These are phyloP conservation scores for Iodosphaeria phyllophila DNA, from an alignment of 2,329 filamentous ascomycete genomes.

Conservation along the genomic window DNA sequence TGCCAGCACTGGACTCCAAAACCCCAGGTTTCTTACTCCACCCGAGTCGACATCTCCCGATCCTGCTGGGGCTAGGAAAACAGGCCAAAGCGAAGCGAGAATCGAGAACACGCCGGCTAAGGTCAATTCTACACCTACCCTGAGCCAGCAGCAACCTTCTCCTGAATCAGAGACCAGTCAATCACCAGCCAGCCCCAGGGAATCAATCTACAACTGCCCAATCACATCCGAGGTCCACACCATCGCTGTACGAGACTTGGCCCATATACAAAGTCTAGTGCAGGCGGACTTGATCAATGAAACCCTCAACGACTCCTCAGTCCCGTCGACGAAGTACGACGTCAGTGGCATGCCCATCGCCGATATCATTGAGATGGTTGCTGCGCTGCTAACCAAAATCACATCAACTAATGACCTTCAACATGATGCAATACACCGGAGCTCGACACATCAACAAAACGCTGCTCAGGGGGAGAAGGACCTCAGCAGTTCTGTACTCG, in stretches of 20 bases:
- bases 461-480: conserved; percentile 23
- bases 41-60: conserved; percentile 33
- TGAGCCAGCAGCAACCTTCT: conserved; percentile 12
- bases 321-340: conserved; percentile 56
- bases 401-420: conserved; percentile 91
- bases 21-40: conserved; percentile 26
- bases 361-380: conserved; percentile 98
- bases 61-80: conserved; percentile 16
- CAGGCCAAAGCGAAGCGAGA: conserved; percentile 22
- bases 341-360: conserved; percentile 95
- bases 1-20: conserved; percentile 1
- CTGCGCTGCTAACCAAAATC: conserved; percentile 87
- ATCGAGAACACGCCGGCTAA: conserved; percentile 14
- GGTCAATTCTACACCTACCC: conserved; percentile 7
- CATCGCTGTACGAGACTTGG: conserved; percentile 73
- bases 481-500: conserved; percentile 52
- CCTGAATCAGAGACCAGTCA: conserved; percentile 10
- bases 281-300: conserved; percentile 51
- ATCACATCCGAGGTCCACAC: conserved; percentile 25
- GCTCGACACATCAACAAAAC: conserved; percentile 37
- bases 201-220: conserved; percentile 16
- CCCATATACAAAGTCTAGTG: conserved; percentile 79
- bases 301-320: conserved; percentile 27
- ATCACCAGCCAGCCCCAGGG: conserved; percentile 7
- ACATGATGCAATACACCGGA: conserved; percentile 75